Conservation (phyloP, 2,329 filamentous ascomycete genomes). For the Colletotrichum ledebouriae region DNA sequence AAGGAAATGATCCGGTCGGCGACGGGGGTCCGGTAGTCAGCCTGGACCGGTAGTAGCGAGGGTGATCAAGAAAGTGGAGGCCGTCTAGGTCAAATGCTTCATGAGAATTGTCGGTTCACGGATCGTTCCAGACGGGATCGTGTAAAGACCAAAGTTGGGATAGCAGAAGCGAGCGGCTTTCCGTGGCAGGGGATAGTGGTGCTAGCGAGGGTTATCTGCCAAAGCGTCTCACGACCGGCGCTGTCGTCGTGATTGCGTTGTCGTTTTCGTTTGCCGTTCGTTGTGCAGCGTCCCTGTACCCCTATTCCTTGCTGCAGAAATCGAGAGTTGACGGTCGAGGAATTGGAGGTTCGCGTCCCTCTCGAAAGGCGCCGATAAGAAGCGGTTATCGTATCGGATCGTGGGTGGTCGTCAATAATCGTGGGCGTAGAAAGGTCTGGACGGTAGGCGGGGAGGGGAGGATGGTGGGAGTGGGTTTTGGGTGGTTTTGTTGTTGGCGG, state of each 20-base stretch:
- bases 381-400: constrained; percentile 17
- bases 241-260: constrained; percentile 18
- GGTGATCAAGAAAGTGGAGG: constrained; percentile 11
- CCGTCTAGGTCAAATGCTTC: constrained; percentile 37
- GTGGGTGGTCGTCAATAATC: constrained; percentile 27
- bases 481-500: constrained; percentile 34
- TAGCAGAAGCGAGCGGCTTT: constrained; percentile 18
- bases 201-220: constrained; percentile 41
- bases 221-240: background rate
- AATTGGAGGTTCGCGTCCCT: constrained; percentile 28
- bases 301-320: background rate
- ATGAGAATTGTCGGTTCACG: constrained; percentile 25
- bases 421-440: constrained; percentile 27
- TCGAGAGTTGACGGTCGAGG: constrained; percentile 26
- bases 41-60: constrained; percentile 16
- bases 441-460: constrained; percentile 22
- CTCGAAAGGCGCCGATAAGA: constrained; percentile 31
- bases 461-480: constrained; percentile 27
- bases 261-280: constrained; percentile 3
- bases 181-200: constrained; percentile 32
- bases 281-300: background rate
- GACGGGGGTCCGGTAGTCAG: constrained; percentile 14
- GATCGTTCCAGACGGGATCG: constrained; percentile 36
- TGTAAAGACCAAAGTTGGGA: constrained; percentile 4
- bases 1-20: constrained; percentile 11